Evolutionary conservation across 164 flowering plant species (phyloP), one percentile per base, ranked within the genome.

Genomic region (Chimonanthus salicifolius): DNA sequence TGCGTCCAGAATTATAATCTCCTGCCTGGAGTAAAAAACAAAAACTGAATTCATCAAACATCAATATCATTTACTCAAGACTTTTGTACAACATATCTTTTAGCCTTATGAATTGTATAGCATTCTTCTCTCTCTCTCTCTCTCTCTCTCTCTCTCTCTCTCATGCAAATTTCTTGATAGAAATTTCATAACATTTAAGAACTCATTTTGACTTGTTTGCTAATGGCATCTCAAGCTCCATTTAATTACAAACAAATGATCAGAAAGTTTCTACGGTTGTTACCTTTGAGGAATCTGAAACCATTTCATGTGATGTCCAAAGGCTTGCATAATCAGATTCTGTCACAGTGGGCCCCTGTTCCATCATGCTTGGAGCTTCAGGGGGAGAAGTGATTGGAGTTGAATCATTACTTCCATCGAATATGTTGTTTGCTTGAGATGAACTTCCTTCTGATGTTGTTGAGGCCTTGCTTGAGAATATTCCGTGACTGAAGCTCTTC

Each of bases 261-360:
- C 63, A 44, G 16, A 21, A 33, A 63, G 1, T 10, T 54, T 54
- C 60, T 3, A n/a, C 16, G 60, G 60, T 4, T 13, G 16, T 4
- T 75, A 70, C 72, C 69, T 75, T 64, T 18, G 91, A 88, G 45
- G 94, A 84, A 72, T 88, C 92, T 50, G 88, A 89, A 71, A 88
- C 87, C 16, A 84, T 74, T 73, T 87, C 82, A 70, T 88, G 86
- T 21, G 92, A 85, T 74, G 85, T 78, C 86, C 82, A 86, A 62
- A 79, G 54, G 75, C 49, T 81, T 13, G 83, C 13, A 62, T 76
- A 77, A 74, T 81, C 69, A 58, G 72, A 71, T 47, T 69, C 77
- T 64, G 21, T 77, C 3, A 74, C 74, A 74, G 82, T 48, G 44
- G 74, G 83, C 62, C 82, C 81, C 8, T 44, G 63, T n/a, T 81